phyloP scores from a whole-genome alignment of 1,284 basidiomycete genomes.

The Pseudozyma thailandica region DNA sequence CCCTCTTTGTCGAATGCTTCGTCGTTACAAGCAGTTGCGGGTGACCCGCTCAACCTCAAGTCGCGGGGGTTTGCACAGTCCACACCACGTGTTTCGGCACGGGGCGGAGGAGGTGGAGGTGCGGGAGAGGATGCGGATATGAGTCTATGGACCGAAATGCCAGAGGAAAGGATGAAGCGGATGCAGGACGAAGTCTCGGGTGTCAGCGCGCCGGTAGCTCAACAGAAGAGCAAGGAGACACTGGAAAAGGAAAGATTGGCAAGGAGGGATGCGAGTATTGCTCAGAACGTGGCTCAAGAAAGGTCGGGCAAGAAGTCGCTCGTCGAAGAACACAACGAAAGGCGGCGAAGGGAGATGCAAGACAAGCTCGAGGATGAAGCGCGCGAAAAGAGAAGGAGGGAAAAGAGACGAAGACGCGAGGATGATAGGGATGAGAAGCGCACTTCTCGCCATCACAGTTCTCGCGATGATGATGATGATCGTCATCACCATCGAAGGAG shows the following conservation, averaged over 20 bases:
- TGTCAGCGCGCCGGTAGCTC: conserved; percentile 3
- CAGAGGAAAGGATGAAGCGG: conserved; percentile 45
- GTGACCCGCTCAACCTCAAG: conserved; percentile 48
- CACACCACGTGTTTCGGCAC: conserved; percentile 39
- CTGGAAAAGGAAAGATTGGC: conserved; percentile 19
- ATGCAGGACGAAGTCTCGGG: conserved; percentile 45
- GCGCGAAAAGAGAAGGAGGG: conserved; percentile 17
- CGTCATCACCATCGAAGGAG: too few relatives aligned
- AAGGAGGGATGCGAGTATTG: conserved; percentile 31
- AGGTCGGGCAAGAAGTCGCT: conserved; percentile 18
- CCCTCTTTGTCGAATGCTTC: conserved; percentile 37
- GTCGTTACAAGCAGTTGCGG: conserved; percentile 30
- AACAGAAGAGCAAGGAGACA: conserved; percentile 7
- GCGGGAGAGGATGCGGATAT: conserved; percentile 30
- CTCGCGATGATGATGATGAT: neutral
- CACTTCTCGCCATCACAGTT: neutral
- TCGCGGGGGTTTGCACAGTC: conserved; percentile 59
- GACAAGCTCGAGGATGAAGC: conserved; percentile 20
- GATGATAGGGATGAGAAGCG: conserved; percentile 5
- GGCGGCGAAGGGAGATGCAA: conserved; percentile 22
- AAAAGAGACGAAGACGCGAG: conserved; percentile 15
- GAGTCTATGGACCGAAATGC: conserved; percentile 60
- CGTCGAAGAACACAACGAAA: conserved; percentile 36
- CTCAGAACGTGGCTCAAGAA: conserved; percentile 13
- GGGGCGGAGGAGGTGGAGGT: conserved; percentile 5